These are phyloP conservation scores for Globisporangium orthogonon DNA, from an alignment of 352 stramenopile species.

Conservation along the genomic window DNA sequence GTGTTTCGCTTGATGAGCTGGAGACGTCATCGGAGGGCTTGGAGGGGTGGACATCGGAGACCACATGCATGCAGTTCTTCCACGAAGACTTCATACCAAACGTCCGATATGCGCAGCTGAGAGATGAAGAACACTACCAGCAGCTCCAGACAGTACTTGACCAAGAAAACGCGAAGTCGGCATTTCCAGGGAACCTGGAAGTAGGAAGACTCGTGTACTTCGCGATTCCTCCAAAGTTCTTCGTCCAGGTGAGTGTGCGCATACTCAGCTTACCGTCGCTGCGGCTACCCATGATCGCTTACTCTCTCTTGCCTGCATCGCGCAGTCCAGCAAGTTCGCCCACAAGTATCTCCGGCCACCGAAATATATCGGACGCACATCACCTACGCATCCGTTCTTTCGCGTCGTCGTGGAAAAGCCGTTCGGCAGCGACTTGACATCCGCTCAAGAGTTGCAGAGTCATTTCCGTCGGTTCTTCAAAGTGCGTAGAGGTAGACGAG, in stretches of 20 bases:
- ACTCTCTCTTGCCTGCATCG: background rate
- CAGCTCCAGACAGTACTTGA: constrained; percentile 13
- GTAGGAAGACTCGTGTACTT: constrained; percentile 64
- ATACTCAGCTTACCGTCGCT: background rate
- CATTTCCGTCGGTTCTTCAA: constrained; percentile 30
- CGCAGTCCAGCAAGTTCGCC: constrained; percentile 24
- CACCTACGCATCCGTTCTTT: constrained; percentile 26
- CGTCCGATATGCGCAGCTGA: constrained; percentile 41
- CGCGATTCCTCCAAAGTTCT: constrained; percentile 67
- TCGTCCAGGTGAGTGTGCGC: constrained; percentile 28
- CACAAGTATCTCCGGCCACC: constrained; percentile 30
- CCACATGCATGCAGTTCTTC: constrained; percentile 18
- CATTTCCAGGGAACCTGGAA: constrained; percentile 11
- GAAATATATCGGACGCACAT: background rate
- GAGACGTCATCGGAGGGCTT: background rate
- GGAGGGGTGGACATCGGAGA: background rate
- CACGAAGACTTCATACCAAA: constrained; percentile 24
- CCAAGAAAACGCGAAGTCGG: constrained; percentile 2
- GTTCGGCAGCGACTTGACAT: constrained; percentile 56
- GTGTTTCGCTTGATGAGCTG: background rate
- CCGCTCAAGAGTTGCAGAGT: constrained; percentile 33
- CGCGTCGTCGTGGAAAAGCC: constrained; percentile 79
- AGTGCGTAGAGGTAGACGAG: constrained; percentile 19
- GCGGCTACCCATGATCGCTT: background rate
- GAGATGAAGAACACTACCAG: constrained; percentile 24